Evolutionary conservation across 257 asterid genomes (phyloP), one percentile per base, ranked within the genome.

Genomic region (Salvia rosmarinus): DNA sequence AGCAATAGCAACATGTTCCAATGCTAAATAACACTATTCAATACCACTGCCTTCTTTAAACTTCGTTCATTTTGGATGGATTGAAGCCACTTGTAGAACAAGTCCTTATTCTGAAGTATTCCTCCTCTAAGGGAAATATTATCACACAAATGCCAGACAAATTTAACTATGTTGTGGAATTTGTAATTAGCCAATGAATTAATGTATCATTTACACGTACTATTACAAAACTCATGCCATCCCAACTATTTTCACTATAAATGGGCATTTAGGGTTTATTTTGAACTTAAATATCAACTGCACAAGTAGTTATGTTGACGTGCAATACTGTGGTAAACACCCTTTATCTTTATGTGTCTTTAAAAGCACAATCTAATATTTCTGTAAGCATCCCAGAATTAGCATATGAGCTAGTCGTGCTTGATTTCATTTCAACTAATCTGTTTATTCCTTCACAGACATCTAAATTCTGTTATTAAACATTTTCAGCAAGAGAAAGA

Each of bases 401-500:
- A 9, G 23, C 56, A 21, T 6, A 25, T 13, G 17, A 13, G 9
- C 43, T 21, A 42, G 7, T 23, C 9, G 25, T 46, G 17, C 59
- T 23, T n/a, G 28, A 65, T n/a, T n/a, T 16, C 19, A 16, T 34
- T 59, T 34, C 4, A 11, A 28, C 28, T 13, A 25, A 25, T 12
- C 5, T 19, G 32, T 64, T 64, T 8, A 12, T 40, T 65, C 28
- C 9, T 16, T 32, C 4, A 1, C 2, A 23, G 4, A n/a, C 13
- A 28, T 66, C 30, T 67, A 34, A 67, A 1, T 50, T 67, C 20
- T 49, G 14, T 30, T 49, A 11, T 50, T 50, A n/a, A 35, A 69
- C 63, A 9, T 76, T 70, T 75, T 60, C 89, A 93, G 98, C 88
- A 86, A 86, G 97, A 90, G 70, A 87, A 90, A 70, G 87, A 93